Percentiles rank a stretch among this genome's conserved stretches.
phyloP scores from a whole-genome alignment of 2,329 filamentous ascomycete genomes.

The Tolypocladium sp. region DNA sequence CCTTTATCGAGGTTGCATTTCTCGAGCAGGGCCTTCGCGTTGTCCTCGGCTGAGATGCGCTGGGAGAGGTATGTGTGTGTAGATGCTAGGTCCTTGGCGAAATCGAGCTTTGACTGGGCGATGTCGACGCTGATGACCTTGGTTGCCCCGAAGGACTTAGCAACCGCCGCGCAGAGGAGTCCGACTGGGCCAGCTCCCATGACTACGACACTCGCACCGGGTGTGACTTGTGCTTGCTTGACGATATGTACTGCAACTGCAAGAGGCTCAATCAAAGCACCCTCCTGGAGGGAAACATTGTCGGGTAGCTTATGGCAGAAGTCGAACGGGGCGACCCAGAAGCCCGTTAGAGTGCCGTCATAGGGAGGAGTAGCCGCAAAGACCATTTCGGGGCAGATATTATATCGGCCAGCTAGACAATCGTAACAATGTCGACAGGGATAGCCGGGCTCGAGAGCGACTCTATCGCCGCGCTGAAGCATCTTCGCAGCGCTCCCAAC shows the following conservation, averaged over 20 bases:
- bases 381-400: constrained; percentile 78
- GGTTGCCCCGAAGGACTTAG: constrained; percentile 70
- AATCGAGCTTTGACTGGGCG: constrained; percentile 66
- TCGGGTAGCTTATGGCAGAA: constrained; percentile 90
- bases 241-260: constrained; percentile 81
- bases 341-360: constrained; percentile 81
- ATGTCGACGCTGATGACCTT: constrained; percentile 87
- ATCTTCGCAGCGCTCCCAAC: constrained; percentile 55
- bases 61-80: constrained; percentile 61
- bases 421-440: constrained; percentile 71
- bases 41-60: constrained; percentile 59
- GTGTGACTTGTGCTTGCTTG: constrained; percentile 61
- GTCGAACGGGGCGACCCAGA: constrained; percentile 75
- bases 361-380: constrained; percentile 91
- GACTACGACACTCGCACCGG: constrained; percentile 70
- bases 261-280: constrained; percentile 82
- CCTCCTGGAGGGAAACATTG: constrained; percentile 72
- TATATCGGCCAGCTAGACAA: constrained; percentile 80
- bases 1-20: constrained; percentile 55
- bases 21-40: constrained; percentile 59
- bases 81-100: constrained; percentile 64
- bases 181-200: constrained; percentile 86
- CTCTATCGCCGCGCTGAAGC: constrained; percentile 67
- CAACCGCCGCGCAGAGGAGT: constrained; percentile 78
- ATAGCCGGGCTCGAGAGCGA: constrained; percentile 86